Evolutionary conservation across 139 green algal species (phyloP), one percentile per base, ranked within the genome.

Genomic region (Penium margaritaceum): DNA sequence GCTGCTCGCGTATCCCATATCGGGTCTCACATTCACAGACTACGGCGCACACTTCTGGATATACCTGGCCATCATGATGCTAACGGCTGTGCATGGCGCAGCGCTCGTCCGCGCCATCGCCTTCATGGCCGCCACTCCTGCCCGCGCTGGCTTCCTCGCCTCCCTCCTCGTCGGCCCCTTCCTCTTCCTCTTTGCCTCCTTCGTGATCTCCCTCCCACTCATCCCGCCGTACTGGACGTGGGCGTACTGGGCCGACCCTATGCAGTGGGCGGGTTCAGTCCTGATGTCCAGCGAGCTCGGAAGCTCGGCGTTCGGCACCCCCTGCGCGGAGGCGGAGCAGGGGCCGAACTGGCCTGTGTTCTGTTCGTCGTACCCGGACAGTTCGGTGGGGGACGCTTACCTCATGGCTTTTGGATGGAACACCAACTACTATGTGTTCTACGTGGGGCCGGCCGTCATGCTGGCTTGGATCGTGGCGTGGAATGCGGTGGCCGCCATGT

Each of bases 151-250:
- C 17, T 62, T 71, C 12, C 17, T 19, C 7, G 69, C 69, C 0
- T 57, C 33, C 5, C 27, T 76, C 69, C 27, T 62, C 39, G 74
- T 76, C n/a, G 51, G 51, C 21, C 33, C 54, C 29, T 6, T 74
- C 41, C 51, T 78, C 32, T 41, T 78, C 15, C n/a, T 72, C 30
- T 78, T 78, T 36, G 72, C 61, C 24, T 29, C 36, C 53, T 64
- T 65, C 53, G 37, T 72, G 15, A 38, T 70, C 0, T n/a, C 72
- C 0, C n/a, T 21, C 5, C 24, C 41, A 2, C 24, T 46, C n/a
- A 81, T 81, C 24, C 67, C 66, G 19, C n/a, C 5, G 7, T 81
- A 76, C 57, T 80, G 37, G 62, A 80, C 81, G n/a, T 81, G 74
- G 74, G 17, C 75, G 15, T 70, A 81, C 57, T 81, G 37, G 35